These are phyloP conservation scores for Sordariomycetes sp. DNA, from an alignment of 2,329 filamentous ascomycete species.

Conservation along the genomic window DNA sequence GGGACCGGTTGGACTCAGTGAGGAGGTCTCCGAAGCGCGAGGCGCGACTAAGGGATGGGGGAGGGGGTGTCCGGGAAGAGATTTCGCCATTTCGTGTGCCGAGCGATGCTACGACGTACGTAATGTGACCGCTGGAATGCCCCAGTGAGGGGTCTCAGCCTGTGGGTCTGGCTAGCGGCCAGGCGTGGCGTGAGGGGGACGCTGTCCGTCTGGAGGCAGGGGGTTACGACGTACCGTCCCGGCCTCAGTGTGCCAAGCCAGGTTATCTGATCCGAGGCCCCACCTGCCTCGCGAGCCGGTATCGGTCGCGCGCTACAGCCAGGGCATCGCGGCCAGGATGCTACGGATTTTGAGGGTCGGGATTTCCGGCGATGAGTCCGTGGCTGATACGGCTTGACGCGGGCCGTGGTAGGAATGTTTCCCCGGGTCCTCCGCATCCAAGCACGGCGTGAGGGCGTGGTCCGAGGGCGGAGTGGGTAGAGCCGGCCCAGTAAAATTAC, in stretches of 20 bases:
- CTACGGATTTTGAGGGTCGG: neutral
- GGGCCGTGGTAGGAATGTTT: too few species aligned
- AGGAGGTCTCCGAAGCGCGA: neutral
- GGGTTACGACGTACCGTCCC: too few species aligned
- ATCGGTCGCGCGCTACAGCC: neutral
- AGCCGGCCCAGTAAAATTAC: neutral
- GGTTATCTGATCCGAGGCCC: conserved; percentile 22
- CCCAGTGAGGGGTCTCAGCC: neutral
- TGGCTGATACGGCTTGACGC: too few species aligned
- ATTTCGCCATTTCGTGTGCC: too few species aligned
- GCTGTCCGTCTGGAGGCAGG: neutral
- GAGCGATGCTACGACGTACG: too few species aligned
- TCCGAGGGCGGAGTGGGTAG: neutral
- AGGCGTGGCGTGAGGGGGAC: neutral
- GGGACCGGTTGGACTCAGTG: neutral
- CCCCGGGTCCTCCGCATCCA: too few species aligned
- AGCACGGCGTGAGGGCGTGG: neutral
- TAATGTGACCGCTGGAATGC: too few species aligned
- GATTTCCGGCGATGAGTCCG: neutral
- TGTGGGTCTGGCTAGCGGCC: neutral
- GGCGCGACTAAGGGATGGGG: neutral
- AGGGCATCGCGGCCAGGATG: neutral
- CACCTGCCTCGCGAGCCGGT: neutral
- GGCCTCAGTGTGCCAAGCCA: conserved; percentile 4
- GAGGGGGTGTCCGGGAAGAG: too few species aligned